Conservation (phyloP, 1,284 basidiomycete species). For the Grifola frondosa region DNA sequence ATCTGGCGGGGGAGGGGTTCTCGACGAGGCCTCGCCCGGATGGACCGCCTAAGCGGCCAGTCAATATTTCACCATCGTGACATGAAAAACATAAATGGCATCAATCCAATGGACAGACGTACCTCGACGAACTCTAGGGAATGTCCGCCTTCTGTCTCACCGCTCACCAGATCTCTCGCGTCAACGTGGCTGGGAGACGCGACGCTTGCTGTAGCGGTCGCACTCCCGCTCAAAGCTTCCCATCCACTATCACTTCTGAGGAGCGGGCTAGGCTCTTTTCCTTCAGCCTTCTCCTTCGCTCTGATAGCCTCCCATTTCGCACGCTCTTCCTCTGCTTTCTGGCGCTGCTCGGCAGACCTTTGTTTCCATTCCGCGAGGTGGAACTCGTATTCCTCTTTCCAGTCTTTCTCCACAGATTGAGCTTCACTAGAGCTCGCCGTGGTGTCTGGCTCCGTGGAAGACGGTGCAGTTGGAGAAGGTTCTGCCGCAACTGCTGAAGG, state of each 20-base stretch:
- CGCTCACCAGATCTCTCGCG: constrained; percentile 44
- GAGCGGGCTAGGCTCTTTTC: constrained; percentile 22
- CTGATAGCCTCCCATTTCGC: constrained; percentile 65
- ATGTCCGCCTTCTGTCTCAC: constrained; percentile 40
- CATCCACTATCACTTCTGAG: constrained; percentile 48
- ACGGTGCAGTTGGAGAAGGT: not conserved
- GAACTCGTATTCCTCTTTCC: constrained; percentile 67
- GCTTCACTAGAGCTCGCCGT: constrained; percentile 11
- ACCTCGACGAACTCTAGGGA: constrained; percentile 29
- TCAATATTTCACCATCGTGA: too few relatives aligned
- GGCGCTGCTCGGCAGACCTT: constrained; percentile 70
- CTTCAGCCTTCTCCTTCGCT: constrained; percentile 36
- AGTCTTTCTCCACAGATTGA: constrained; percentile 37
- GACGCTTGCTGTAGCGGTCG: constrained; percentile 21
- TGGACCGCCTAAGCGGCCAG: constrained; percentile 20
- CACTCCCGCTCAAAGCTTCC: constrained; percentile 45
- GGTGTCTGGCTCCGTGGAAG: too few relatives aligned
- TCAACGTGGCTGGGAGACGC: constrained; percentile 39
- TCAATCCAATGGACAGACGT: constrained; percentile 6
- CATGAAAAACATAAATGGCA: too few relatives aligned
- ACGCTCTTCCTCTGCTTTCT: constrained; percentile 75
- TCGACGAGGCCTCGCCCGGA: constrained; percentile 18
- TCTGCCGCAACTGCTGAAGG: constrained; percentile 4
- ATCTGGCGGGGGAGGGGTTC: constrained; percentile 16
- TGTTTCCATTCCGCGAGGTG: constrained; percentile 73